Evolutionary conservation across 805 yeast species (phyloP), one percentile per base, ranked within the genome.

Genomic region (Wickerhamiella alocasiicola): DNA sequence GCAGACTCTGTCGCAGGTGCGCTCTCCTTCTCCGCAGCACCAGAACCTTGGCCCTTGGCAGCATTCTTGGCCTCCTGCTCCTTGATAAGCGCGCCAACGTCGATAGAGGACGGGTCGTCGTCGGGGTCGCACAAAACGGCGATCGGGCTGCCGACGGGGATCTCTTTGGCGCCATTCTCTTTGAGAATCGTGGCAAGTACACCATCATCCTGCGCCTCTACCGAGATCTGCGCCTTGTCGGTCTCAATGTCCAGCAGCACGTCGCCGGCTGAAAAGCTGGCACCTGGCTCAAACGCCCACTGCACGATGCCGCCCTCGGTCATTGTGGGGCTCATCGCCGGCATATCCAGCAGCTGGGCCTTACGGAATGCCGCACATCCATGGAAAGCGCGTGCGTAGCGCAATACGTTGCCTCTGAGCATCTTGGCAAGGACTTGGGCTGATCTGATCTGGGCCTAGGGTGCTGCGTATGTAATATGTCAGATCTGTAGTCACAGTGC

Each of bases 321-420:
- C 98, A 88, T 88, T 5, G 98, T 88, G 31, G 98, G 98, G 4
- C 96, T 87, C 95, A 88, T 83, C 19, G 98, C 96, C 3, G 98
- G 98, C 97, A 88, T 88, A 41, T 68, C 41, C 17, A 37, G 28
- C 6, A 37, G 19, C 29, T 29, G 35, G 16, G 41, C 41, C 21
- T 37, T 37, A 30, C 29, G 35, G 18, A 24, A 7, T 15, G 18
- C 18, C 15, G 21, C 27, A 9, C 30, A 19, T 17, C 23, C 29
- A 17, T 26, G 38, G 30, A 24, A 24, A 17, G 26, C 26, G 26
- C 36, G 36, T 20, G 17, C 24, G 18, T 9, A 12, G 13, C 36
- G 19, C n/a, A n/a, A n/a, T n/a, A n/a, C n/a, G n/a, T n/a, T n/a
- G n/a, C n/a, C n/a, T n/a, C n/a, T n/a, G n/a, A n/a, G n/a, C n/a